phyloP scores from a whole-genome alignment of 345 rosid genomes.

The Eucalyptus tenuipes region DNA sequence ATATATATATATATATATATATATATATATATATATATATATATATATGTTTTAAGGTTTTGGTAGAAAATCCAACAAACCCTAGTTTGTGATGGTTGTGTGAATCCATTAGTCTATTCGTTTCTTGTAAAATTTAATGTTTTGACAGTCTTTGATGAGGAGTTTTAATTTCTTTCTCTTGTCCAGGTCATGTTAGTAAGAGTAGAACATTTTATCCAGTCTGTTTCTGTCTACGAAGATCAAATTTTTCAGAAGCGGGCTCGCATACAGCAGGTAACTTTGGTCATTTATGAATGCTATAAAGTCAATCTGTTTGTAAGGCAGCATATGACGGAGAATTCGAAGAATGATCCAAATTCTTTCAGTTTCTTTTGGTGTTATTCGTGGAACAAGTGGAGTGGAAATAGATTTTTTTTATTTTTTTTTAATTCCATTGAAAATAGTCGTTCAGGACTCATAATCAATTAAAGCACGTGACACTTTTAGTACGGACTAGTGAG shows the following conservation, averaged over 20 bases:
- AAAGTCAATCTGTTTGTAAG: neutral
- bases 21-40: too few relatives aligned
- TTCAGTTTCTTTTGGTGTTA: neutral
- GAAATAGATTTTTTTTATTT: neutral
- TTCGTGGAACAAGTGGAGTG: neutral
- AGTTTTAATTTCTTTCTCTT: neutral
- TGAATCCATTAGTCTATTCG: neutral
- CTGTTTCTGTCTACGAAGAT: constrained; percentile 76
- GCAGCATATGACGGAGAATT: neutral
- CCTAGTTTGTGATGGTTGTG: neutral
- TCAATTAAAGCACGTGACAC: neutral
- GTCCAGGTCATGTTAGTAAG: constrained; percentile 64
- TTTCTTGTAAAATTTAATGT: neutral
- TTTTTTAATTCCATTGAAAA: neutral
- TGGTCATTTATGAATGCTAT: neutral
- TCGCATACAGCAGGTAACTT: constrained; percentile 69
- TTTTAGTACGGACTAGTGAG: neutral
- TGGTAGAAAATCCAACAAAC: neutral
- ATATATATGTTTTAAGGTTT: neutral
- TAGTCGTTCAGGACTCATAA: neutral
- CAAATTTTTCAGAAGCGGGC: constrained; percentile 95
- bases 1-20: too few relatives aligned
- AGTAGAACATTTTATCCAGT: constrained; percentile 83
- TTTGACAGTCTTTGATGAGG: neutral
- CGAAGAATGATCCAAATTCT: neutral